Conservation (phyloP, 1,284 basidiomycete species). For the Thelephora terrestris region DNA sequence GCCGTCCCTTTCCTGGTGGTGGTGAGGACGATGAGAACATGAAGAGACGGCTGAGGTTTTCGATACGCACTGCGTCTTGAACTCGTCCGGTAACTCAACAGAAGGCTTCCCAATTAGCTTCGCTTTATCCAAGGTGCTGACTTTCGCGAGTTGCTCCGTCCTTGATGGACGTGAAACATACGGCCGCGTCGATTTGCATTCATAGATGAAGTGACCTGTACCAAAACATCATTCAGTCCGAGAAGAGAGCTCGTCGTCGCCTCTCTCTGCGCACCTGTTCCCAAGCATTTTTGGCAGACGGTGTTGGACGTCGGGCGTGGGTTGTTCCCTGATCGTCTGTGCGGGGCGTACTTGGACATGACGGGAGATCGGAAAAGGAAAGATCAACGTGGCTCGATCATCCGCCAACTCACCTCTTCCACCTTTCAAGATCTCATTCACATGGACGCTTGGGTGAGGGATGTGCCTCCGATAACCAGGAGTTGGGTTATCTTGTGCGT, state of each 20-base stretch:
- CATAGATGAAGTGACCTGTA: slow-evolving; percentile 68
- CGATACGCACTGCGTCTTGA: slow-evolving; percentile 56
- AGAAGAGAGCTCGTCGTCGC: background rate
- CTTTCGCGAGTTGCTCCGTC: slow-evolving; percentile 68
- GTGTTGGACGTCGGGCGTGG: slow-evolving; percentile 55
- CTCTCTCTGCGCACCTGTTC: slow-evolving; percentile 35
- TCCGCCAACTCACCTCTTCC: background rate
- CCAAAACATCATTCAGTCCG: background rate
- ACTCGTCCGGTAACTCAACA: slow-evolving; percentile 72
- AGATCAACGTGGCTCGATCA: background rate
- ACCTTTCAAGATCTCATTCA: background rate
- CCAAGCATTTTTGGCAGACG: slow-evolving; percentile 70
- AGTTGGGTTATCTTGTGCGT: slow-evolving; percentile 74
- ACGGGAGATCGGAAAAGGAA: background rate
- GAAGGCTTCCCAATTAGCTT: slow-evolving; percentile 58
- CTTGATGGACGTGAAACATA: slow-evolving; percentile 72
- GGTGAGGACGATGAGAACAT: slow-evolving; percentile 2
- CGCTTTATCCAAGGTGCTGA: slow-evolving; percentile 48
- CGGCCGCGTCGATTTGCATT: slow-evolving; percentile 64
- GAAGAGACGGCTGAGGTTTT: background rate
- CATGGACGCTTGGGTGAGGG: slow-evolving; percentile 77
- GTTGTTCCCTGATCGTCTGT: slow-evolving; percentile 44
- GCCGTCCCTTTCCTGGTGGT: slow-evolving; percentile 51
- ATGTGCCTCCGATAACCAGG: slow-evolving; percentile 85
- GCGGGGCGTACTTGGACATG: slow-evolving; percentile 79